These are phyloP conservation scores for Cephaloascus albidus DNA, from an alignment of 805 yeast genomes.

Conservation along the genomic window DNA sequence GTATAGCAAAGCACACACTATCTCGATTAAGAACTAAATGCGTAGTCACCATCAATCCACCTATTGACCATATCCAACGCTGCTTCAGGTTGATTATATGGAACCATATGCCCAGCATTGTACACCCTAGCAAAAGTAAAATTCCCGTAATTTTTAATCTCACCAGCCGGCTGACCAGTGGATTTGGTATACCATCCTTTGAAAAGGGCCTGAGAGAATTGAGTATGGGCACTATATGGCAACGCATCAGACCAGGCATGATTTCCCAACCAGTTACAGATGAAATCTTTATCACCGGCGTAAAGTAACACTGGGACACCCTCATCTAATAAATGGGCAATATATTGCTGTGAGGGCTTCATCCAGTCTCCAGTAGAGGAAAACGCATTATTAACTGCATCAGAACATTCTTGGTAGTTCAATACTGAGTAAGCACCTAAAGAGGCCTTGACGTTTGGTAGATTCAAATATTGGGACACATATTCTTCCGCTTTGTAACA, in stretches of 20 bases:
- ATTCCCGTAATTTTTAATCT: slow-evolving; percentile 60
- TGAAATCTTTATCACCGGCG: slow-evolving; percentile 10
- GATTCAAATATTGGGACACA: slow-evolving; percentile 44
- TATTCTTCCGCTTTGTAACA: slow-evolving; percentile 45
- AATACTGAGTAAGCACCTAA: slow-evolving; percentile 48
- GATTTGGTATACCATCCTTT: neutral
- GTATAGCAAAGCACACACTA: too few species aligned
- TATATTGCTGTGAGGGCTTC: slow-evolving; percentile 31
- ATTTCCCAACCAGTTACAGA: slow-evolving; percentile 11
- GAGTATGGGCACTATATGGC: neutral
- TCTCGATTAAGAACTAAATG: slow-evolving; percentile 11
- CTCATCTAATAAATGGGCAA: slow-evolving; percentile 18
- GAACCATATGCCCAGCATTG: slow-evolving; percentile 96
- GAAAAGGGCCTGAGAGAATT: neutral
- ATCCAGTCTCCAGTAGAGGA: slow-evolving; percentile 34
- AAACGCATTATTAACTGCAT: slow-evolving; percentile 39
- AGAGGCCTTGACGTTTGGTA: slow-evolving; percentile 40
- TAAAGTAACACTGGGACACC: slow-evolving; percentile 7
- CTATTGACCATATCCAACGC: slow-evolving; percentile 76
- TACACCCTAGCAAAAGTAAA: slow-evolving; percentile 78
- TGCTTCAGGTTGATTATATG: slow-evolving; percentile 75
- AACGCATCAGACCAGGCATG: slow-evolving; percentile 3
- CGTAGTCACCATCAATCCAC: slow-evolving; percentile 70
- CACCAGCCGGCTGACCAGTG: slow-evolving; percentile 39
- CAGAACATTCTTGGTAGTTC: slow-evolving; percentile 40